A percentile compares a stretch with the other conserved stretches of the same genome.
Conservation (phyloP, 176 grass and related monocot genomes). For the Carex kokanica region DNA sequence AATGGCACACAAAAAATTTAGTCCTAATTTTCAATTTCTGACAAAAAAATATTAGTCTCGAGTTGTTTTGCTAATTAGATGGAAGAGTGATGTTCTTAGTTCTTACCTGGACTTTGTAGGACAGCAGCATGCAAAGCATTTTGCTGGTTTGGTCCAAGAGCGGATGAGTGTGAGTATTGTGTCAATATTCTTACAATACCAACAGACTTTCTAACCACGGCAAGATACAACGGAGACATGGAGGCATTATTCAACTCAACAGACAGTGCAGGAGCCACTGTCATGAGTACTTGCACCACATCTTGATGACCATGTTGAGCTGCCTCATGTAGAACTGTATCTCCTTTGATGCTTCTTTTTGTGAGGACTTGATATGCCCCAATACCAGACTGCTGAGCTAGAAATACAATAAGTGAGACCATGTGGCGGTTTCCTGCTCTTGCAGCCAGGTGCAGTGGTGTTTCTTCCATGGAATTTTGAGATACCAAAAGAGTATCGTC, state of each 20-base stretch:
- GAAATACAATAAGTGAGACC: background rate
- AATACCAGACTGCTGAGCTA: background rate
- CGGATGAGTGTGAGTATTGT: background rate
- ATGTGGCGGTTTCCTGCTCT: background rate
- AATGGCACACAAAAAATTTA: background rate
- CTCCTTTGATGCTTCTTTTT: background rate
- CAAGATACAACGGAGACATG: background rate
- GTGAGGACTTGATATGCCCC: background rate
- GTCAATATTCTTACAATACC: background rate
- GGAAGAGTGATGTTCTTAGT: background rate
- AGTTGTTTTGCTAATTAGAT: no score
- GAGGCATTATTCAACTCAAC: background rate
- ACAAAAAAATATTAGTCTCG: no score
- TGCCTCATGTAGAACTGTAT: background rate
- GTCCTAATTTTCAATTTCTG: no score
- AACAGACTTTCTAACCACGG: background rate
- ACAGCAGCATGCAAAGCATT: conserved; percentile 27
- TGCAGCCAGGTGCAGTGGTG: conserved; percentile 39
- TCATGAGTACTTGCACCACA: background rate
- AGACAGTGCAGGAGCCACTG: conserved; percentile 1
- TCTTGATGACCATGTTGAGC: background rate
- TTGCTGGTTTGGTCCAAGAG: background rate
- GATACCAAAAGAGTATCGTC: conserved; percentile 14
- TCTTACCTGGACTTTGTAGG: background rate
- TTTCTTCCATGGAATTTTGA: conserved; percentile 23